Conservation (phyloP, 2,329 filamentous ascomycete species). For the Hypoxylon sp. region DNA sequence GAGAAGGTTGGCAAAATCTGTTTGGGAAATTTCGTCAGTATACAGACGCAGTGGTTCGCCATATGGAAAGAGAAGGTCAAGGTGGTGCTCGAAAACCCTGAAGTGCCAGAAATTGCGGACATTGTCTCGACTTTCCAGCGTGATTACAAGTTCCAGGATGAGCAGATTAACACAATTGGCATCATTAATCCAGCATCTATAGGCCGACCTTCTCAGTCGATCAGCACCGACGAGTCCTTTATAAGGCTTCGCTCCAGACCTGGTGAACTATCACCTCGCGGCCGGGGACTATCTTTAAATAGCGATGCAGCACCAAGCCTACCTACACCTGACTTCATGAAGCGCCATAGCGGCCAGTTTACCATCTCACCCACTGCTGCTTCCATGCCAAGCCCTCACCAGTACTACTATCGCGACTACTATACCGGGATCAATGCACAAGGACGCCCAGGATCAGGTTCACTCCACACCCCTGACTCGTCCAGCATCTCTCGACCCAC, state of each 20-base stretch:
- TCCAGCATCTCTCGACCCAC: constrained; percentile 63
- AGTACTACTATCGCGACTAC: constrained; percentile 69
- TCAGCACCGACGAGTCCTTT: constrained; percentile 65
- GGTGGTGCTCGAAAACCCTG: constrained; percentile 75
- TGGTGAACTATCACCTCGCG: constrained; percentile 63
- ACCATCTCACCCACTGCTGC: constrained; percentile 67
- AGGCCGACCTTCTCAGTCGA: constrained; percentile 70
- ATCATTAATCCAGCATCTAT: constrained; percentile 81
- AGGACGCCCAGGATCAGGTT: constrained; percentile 68
- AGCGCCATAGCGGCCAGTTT: constrained; percentile 75
- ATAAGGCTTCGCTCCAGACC: constrained; percentile 64
- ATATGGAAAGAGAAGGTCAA: constrained; percentile 88
- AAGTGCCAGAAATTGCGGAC: constrained; percentile 76
- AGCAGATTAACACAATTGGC: constrained; percentile 75
- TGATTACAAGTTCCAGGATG: constrained; percentile 82
- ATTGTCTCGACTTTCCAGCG: constrained; percentile 82
- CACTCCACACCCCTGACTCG: constrained; percentile 67
- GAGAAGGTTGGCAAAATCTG: constrained; percentile 87
- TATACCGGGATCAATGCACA: constrained; percentile 61
- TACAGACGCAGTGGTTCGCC: constrained; percentile 85
- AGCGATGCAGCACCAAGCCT: constrained; percentile 72
- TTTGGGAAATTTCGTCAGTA: constrained; percentile 83
- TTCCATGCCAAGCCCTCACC: constrained; percentile 63
- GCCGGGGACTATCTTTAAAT: constrained; percentile 71
- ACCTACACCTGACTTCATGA: constrained; percentile 74